phyloP scores from a whole-genome alignment of 1,139 yeast genomes.

The Chernovozyma aurita region DNA sequence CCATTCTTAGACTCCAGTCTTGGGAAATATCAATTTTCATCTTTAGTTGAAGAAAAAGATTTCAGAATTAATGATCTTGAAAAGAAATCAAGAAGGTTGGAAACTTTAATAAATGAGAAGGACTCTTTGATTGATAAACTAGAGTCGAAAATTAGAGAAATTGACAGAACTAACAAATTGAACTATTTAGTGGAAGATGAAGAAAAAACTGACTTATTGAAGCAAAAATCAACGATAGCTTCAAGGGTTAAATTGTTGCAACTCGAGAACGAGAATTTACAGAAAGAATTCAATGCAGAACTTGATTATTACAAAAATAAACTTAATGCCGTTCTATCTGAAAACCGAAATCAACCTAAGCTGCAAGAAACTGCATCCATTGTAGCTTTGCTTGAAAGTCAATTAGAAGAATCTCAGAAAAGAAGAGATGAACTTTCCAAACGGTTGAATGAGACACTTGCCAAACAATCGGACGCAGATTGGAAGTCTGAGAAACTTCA shows the following conservation, averaged over 20 bases:
- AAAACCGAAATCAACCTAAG: background rate
- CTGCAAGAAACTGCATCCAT: conserved; percentile 12
- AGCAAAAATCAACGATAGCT: conserved; percentile 28
- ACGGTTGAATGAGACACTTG: conserved; percentile 16
- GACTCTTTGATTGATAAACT: conserved; percentile 28
- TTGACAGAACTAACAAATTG: conserved; percentile 19
- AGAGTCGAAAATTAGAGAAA: conserved; percentile 22
- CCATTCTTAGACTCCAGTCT: background rate
- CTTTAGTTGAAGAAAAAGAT: conserved; percentile 11
- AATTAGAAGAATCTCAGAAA: conserved; percentile 28
- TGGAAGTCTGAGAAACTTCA: conserved; percentile 11
- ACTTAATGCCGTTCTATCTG: conserved; percentile 11
- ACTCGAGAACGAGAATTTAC: conserved; percentile 30
- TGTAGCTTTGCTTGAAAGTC: conserved; percentile 28
- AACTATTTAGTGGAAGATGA: conserved; percentile 23
- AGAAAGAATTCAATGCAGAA: conserved; percentile 29
- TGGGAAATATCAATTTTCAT: conserved; percentile 1
- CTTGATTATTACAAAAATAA: conserved; percentile 22
- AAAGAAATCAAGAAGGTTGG: conserved; percentile 22
- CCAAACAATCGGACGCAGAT: conserved; percentile 10
- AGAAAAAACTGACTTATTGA: conserved; percentile 28
- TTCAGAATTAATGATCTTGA: conserved; percentile 16
- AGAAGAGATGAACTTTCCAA: conserved; percentile 18
- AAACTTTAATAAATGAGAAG: conserved; percentile 22
- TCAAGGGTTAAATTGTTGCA: conserved; percentile 30